Evolutionary conservation across 1,139 yeast genomes (phyloP), one percentile per base, ranked within the genome.

Genomic region (Candida albicans): DNA sequence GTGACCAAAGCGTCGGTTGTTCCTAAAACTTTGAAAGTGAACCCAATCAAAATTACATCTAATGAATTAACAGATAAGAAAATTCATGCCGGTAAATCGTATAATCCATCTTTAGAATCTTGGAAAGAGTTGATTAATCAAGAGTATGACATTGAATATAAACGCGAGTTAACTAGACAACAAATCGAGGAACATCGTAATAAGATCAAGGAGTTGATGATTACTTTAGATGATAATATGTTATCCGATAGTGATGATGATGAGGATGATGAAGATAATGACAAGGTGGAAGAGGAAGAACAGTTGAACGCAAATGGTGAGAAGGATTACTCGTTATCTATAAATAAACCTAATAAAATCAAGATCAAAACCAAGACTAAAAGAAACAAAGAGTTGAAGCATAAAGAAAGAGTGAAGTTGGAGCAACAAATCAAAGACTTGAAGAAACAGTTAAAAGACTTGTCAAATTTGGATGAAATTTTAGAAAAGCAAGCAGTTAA

Each of bases 51-150:
- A 52, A 72, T 76, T 18, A 63, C 73, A 6, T 82, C 79, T 22
- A 66, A 58, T 7, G 64, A 53, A 24, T 48, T 53, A 25, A 51
- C 51, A 10, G 44, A 56, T 10, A 57, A 62, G 33, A 45, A 52
- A 6, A 48, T 82, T 6, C 85, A 84, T 55, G 93, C 84, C 2
- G 99, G 99, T 43, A 87, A 87, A 62, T 91, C 98, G 2, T 93
- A 93, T 61, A 93, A 93, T 61, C 99, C 99, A 30, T 79, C 95
- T 11, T 71, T 85, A 51, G 87, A 84, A 48, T 81, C 88, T 30
- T 93, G 99, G 99, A 81, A 82, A 56, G 69, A 68, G 27, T 73
- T 91, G 54, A 78, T 93, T 45, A 70, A 79, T 48, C 70, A 73
- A 47, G 97, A 90, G 64, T 84, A 77, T 55, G 73, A 64, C 43